Conservation (phyloP, 208 protist genomes). For the Leishmania braziliensis region DNA sequence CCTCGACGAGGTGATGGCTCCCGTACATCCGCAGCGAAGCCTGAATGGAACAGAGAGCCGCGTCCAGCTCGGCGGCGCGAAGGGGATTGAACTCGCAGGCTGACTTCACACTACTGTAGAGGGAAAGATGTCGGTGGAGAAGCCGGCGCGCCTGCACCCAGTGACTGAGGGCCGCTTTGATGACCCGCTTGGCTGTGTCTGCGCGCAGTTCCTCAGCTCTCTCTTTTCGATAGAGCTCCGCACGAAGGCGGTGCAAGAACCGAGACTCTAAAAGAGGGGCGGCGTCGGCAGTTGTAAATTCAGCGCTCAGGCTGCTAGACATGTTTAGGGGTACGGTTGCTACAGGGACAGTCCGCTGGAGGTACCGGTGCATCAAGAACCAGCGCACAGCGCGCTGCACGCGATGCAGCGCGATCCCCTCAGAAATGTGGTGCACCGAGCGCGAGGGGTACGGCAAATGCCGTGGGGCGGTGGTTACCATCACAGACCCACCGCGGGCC, state of each 20-base stretch:
- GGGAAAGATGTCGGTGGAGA: background rate
- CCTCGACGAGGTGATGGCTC: conserved; percentile 4
- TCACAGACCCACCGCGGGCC: background rate
- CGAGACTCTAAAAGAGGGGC: conserved; percentile 12
- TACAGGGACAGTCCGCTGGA: conserved; percentile 13
- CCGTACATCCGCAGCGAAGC: conserved; percentile 15
- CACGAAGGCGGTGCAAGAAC: conserved; percentile 22
- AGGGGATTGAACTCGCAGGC: background rate
- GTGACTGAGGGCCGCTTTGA: conserved; percentile 15
- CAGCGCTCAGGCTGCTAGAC: background rate
- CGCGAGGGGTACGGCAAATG: background rate
- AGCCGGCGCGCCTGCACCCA: conserved; percentile 9
- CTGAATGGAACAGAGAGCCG: conserved; percentile 6
- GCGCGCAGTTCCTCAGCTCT: conserved; percentile 2
- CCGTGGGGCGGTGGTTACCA: background rate
- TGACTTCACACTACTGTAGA: background rate
- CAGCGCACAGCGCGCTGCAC: conserved; percentile 49
- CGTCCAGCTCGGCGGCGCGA: conserved; percentile 4
- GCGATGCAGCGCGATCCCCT: conserved; percentile 39
- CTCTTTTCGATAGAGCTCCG: conserved; percentile 20
- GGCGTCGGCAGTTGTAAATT: background rate
- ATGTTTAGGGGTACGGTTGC: background rate
- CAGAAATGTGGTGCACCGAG: conserved; percentile 10
- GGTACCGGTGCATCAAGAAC: conserved; percentile 25
- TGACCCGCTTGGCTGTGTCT: conserved; percentile 8